Evolutionary conservation across 805 yeast species (phyloP), one percentile per base, ranked within the genome.

Genomic region (Cyberlindnera galapagoensis): DNA sequence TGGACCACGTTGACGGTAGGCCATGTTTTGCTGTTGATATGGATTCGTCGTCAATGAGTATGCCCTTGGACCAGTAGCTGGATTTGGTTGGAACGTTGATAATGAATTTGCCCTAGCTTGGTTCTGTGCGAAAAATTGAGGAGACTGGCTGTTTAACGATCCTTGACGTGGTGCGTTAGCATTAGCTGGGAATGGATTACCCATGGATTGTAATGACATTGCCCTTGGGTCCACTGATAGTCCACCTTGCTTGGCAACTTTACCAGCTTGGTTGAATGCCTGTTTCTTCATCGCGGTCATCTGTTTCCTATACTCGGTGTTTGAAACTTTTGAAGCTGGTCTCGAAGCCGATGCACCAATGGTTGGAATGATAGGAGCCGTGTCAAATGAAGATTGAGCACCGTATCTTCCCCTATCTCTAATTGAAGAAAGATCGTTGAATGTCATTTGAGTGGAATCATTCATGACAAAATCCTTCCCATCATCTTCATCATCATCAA

Each of bases 291-390:
- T 78, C 5, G 73, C 75, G 29, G 78, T 76, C 68, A 76, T 66
- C 43, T 71, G 78, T 44, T 80, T 81, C 44, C 94, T 63, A 51
- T 82, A 82, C 40, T 78, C 78, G 6, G 74, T 62, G 43, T 71
- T 78, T 32, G 67, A 67, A 43, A 63, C 49, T 29, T 57, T 61
- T 16, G 40, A 33, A 20, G 39, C 30, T 3, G 51, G 53, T 29
- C 36, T 32, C 4, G 36, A 14, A 18, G 55, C 43, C 4, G 47
- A 50, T 0, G 69, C 56, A 5, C 71, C 62, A 4, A 82, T 34
- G 0, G 86, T 80, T 6, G 94, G 94, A 24, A 83, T 81, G 40
- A 79, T 74, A 7, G 92, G 88, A 0, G 85, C 68, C 0, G 88
- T 68, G 40, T 79, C 85, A 34, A 62, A 54, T 24, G 51, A 30